phyloP scores from a whole-genome alignment of 495 filamentous ascomycete genomes.

The Xylaria castorea region DNA sequence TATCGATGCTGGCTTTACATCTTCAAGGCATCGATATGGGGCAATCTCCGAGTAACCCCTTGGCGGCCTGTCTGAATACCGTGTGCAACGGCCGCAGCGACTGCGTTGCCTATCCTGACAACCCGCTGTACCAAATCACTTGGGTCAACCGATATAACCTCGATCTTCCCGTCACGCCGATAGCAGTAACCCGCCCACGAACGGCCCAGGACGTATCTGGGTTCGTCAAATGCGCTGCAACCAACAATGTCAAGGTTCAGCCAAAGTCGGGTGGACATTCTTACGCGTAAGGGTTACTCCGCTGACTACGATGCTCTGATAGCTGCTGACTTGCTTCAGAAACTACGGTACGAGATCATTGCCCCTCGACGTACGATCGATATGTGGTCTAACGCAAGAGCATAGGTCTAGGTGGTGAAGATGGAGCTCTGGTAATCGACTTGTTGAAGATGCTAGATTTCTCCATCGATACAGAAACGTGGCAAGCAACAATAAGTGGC shows the following conservation, averaged over 20 bases:
- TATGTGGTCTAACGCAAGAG: slow-evolving; percentile 32
- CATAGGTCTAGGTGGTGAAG: slow-evolving; percentile 60
- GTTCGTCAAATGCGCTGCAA: slow-evolving; percentile 64
- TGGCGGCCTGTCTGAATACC: slow-evolving; percentile 48
- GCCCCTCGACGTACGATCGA: neutral
- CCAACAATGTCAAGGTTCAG: slow-evolving; percentile 66
- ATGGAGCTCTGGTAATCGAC: slow-evolving; percentile 65
- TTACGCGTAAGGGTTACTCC: slow-evolving; percentile 53
- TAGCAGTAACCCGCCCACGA: slow-evolving; percentile 66
- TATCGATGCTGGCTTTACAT: neutral
- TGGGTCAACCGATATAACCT: slow-evolving; percentile 69
- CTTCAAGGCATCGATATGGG: slow-evolving; percentile 31
- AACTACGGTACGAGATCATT: slow-evolving; percentile 42
- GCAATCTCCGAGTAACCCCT: slow-evolving; percentile 36
- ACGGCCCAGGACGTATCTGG: slow-evolving; percentile 63
- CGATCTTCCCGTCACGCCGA: slow-evolving; percentile 64
- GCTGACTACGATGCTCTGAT: neutral
- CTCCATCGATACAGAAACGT: slow-evolving; percentile 59
- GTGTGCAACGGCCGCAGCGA: slow-evolving; percentile 49
- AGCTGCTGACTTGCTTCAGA: slow-evolving; percentile 31
- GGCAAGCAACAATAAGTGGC: slow-evolving; percentile 68
- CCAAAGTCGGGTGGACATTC: slow-evolving; percentile 77
- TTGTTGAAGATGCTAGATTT: slow-evolving; percentile 62
- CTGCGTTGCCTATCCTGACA: slow-evolving; percentile 51
- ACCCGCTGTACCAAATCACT: slow-evolving; percentile 46